These are phyloP conservation scores for Dictyostelium firmibasis DNA, from an alignment of 78 protist species.

Conservation along the genomic window DNA sequence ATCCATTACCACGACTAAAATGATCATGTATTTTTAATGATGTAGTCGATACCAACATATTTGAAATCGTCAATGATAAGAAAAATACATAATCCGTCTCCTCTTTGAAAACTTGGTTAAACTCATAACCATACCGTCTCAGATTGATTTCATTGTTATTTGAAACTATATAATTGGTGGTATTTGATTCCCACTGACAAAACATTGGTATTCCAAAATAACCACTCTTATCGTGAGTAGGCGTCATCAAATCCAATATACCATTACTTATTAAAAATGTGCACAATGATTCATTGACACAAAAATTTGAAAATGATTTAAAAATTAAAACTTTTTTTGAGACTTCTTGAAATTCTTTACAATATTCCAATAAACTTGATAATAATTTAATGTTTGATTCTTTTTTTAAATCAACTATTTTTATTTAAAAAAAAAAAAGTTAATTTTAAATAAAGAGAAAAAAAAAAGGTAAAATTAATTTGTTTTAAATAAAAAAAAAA, in stretches of 20 bases:
- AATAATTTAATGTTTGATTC: slow-evolving; percentile 53
- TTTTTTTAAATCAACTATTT: slow-evolving; percentile 54
- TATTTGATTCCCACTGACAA: slow-evolving; percentile 68
- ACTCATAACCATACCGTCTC: not conserved
- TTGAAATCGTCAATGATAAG: slow-evolving; percentile 62
- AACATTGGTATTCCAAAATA: slow-evolving; percentile 59
- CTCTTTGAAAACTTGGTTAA: slow-evolving; percentile 36
- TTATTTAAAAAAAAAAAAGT: not conserved
- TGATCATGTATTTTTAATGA: slow-evolving; percentile 36
- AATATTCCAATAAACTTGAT: slow-evolving; percentile 29
- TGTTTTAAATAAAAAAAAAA: no score
- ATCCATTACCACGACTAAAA: slow-evolving; percentile 37
- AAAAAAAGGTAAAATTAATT: no score
- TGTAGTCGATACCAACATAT: slow-evolving; percentile 38
- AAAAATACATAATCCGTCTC: slow-evolving; percentile 62
- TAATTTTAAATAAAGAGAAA: not conserved
- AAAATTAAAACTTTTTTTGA: slow-evolving; percentile 38
- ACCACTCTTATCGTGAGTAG: not conserved
- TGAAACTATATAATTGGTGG: not conserved
- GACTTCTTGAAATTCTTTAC: slow-evolving; percentile 7
- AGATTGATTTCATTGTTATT: not conserved
- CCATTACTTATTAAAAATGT: slow-evolving; percentile 38
- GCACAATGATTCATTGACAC: slow-evolving; percentile 27
- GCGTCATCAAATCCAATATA: slow-evolving; percentile 47
- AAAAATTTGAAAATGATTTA: slow-evolving; percentile 69